Base-by-base conservation (phyloP, 140 eudicot species). In the Cichorium intybus region DNA sequence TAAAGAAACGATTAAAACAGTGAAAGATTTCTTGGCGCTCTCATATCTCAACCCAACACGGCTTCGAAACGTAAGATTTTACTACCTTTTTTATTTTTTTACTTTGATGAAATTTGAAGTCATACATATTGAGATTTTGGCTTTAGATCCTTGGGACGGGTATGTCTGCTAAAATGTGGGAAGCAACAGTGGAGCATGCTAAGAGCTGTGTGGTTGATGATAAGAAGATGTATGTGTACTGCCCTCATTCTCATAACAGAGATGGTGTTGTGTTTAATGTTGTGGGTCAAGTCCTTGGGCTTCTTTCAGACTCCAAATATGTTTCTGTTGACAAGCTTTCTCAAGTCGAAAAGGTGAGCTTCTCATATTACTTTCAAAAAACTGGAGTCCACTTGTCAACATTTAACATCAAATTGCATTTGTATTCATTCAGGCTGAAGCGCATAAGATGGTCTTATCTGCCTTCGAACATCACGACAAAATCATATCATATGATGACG, bases 101-200 rank as follows among this genome's bases (percentile, higher is more conserved):
- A 20, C 21, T 47, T 43, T 3, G 4, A 27, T 27, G 2, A 33
- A 66, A 35, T 7, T 17, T 66, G 0, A 12, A 23, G 0, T n/a
- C n/a, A 4, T 21, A 37, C 21, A 23, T 20, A 39, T 15, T 18
- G 14, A 3, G 12, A 8, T 5, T 39, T 39, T 15, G 15, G 7
- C 17, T 72, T 66, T 87, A 93, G 99, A 82, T 88, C 64, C 91
- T 94, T 18, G 99, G 99, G 58, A 62, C 86, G 20, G 99, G 99
- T 39, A 94, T 94, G 97, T 94, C 95, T 43, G 59, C 88, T 16
- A 94, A 82, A 77, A 94, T 94, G 99, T 94, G 97, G 99, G 99
- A 89, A 39, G 82, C 76, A 4, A 77, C 88, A 0, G 75, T 82
- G 50, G 99, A 94, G 35, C 99, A 94, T 61, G 95, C 99, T 22